Evolutionary conservation across 2,329 filamentous ascomycete species (phyloP).

Genomic region (Didymella sp.): DNA sequence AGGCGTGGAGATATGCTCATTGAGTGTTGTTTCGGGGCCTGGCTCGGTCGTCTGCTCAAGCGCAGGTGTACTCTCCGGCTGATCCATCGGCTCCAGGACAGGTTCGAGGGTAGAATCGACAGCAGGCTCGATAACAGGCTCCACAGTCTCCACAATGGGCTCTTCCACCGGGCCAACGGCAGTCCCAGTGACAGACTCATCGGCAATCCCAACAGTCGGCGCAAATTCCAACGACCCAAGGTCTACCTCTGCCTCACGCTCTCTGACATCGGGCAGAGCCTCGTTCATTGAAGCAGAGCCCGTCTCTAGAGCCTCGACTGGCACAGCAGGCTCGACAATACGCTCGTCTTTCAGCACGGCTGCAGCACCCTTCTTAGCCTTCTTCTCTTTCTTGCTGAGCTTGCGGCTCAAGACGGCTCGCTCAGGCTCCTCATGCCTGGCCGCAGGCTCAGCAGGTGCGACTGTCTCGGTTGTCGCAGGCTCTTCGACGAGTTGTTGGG

Average conservation of each 20-base stretch:
- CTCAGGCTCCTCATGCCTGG: constrained; percentile 16
- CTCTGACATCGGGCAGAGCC: neutral
- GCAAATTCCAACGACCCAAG: neutral
- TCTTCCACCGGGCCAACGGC: too few species aligned
- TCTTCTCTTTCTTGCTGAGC: constrained; percentile 47
- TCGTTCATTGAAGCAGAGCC: neutral
- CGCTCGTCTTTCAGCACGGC: constrained; percentile 15
- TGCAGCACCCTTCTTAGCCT: constrained; percentile 28
- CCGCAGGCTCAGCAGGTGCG: constrained; percentile 2
- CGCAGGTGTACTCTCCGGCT: neutral
- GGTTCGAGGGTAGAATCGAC: neutral
- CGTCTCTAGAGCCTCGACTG: neutral
- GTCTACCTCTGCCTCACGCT: neutral
- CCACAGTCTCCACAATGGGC: neutral
- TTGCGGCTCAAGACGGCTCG: constrained; percentile 34
- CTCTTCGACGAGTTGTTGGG: neutral
- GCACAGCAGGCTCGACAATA: neutral
- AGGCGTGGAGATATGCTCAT: constrained; percentile 11
- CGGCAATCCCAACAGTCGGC: neutral
- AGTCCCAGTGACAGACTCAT: too few species aligned
- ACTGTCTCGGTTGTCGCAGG: neutral
- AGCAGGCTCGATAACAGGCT: neutral
- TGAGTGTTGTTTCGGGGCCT: neutral
- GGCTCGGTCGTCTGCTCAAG: neutral
- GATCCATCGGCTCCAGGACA: neutral